Evolutionary conservation across 345 rosid species (phyloP).

Genomic region (Sisymbrium irio): DNA sequence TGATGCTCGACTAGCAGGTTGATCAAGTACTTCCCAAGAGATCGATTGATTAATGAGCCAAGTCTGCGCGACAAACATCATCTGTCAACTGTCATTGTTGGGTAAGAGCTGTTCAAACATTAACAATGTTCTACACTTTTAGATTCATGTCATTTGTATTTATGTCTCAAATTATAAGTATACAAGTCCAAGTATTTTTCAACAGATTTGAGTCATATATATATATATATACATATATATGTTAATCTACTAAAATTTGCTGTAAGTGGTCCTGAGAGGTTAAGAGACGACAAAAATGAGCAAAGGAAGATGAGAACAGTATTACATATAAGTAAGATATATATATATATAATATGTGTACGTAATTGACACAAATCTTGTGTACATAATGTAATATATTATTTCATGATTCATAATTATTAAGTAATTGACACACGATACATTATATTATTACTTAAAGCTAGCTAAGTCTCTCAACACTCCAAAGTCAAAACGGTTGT

Average conservation of each 20-base stretch:
- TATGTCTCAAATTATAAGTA: too few relatives aligned
- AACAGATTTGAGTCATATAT: background rate
- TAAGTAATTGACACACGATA: conserved; percentile 6
- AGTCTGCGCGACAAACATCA: too few relatives aligned
- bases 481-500: conserved; percentile 29
- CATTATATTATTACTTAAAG: conserved; percentile 16
- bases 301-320: background rate
- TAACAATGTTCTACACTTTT: too few relatives aligned
- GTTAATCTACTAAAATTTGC: background rate
- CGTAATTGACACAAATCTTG: background rate
- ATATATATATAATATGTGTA: background rate
- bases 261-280: conserved; percentile 24
- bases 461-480: conserved; percentile 32
- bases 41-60: too few relatives aligned
- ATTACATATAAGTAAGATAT: background rate
- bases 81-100: too few relatives aligned
- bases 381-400: background rate
- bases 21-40: too few relatives aligned
- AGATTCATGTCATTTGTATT: too few relatives aligned
- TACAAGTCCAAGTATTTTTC: too few relatives aligned
- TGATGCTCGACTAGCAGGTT: too few relatives aligned
- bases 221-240: too few relatives aligned
- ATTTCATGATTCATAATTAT: background rate
- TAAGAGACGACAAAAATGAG: conserved; percentile 11
- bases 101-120: too few relatives aligned